Evolutionary conservation across 1,284 basidiomycete species (phyloP).

Genomic region (Sporisorium iseilematis-ciliati): DNA sequence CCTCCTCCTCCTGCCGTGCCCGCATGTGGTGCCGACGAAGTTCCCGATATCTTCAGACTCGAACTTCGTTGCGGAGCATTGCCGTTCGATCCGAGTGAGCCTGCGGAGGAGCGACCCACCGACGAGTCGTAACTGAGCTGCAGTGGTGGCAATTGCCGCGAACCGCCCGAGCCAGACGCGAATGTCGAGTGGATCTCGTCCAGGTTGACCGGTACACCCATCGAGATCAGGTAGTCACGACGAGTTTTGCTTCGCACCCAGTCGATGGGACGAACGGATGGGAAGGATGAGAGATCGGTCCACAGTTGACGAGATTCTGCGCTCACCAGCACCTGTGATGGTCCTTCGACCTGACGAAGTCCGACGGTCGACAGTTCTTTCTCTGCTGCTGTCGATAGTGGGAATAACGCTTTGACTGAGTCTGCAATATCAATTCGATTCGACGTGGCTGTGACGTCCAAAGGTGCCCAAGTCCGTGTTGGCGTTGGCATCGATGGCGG

Average conservation of each 20-base stretch:
- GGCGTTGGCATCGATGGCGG: constrained; percentile 3
- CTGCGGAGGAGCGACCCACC: constrained; percentile 7
- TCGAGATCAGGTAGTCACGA: constrained; percentile 62
- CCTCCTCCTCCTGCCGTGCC: background rate
- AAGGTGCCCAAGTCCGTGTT: constrained; percentile 26
- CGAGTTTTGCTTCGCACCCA: constrained; percentile 64
- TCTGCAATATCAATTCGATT: constrained; percentile 24
- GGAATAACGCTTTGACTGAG: constrained; percentile 25
- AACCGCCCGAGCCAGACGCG: constrained; percentile 25
- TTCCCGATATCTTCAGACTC: constrained; percentile 22
- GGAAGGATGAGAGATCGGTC: constrained; percentile 35
- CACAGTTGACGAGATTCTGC: constrained; percentile 40
- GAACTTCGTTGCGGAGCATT: constrained; percentile 25
- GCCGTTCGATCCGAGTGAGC: constrained; percentile 8
- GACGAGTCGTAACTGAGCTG: constrained; percentile 54
- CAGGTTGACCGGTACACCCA: constrained; percentile 67
- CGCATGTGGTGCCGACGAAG: constrained; percentile 3
- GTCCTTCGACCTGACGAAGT: constrained; percentile 57
- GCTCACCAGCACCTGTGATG: constrained; percentile 55
- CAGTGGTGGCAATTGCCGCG: constrained; percentile 53
- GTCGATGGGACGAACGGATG: constrained; percentile 55
- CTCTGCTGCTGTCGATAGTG: constrained; percentile 37
- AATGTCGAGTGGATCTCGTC: constrained; percentile 61
- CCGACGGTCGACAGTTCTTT: constrained; percentile 23
- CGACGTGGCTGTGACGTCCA: constrained; percentile 35